phyloP scores from a whole-genome alignment of 176 grass and related monocot genomes.

The Hordeum vulgare region DNA sequence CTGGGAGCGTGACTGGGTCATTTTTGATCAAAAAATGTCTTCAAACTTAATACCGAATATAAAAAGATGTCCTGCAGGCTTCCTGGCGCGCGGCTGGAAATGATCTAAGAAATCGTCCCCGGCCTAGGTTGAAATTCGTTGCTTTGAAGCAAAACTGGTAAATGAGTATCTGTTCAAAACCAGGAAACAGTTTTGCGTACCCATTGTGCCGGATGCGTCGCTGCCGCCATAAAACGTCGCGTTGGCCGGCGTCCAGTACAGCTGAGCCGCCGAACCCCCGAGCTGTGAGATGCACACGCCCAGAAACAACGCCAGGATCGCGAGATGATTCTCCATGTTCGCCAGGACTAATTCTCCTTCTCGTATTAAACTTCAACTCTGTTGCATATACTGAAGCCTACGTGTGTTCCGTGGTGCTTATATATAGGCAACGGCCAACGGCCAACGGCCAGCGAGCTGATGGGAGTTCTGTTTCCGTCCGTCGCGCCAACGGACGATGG shows the following conservation, averaged over 20 bases:
- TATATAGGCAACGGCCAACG: slow-evolving; percentile 21
- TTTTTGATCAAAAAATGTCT: too few species aligned
- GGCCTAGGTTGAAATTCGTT: not conserved
- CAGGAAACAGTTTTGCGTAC: not conserved
- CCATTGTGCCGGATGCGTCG: slow-evolving; percentile 46
- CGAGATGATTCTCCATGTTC: slow-evolving; percentile 8
- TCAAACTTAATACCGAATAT: too few species aligned
- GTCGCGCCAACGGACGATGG: not conserved
- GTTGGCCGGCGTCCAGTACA: slow-evolving; percentile 22
- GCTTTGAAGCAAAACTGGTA: not conserved
- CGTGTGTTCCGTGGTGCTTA: not conserved
- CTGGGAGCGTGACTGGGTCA: too few species aligned
- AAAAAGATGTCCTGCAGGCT: too few species aligned
- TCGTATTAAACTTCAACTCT: not conserved
- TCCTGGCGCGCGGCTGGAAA: too few species aligned
- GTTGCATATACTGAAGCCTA: not conserved
- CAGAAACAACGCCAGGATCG: not conserved
- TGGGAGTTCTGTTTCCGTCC: not conserved
- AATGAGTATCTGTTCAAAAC: not conserved
- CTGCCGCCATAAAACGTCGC: slow-evolving; percentile 49
- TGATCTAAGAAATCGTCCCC: not conserved
- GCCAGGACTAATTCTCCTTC: too few species aligned
- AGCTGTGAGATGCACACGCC: not conserved
- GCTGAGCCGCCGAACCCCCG: not conserved
- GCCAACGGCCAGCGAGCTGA: not conserved